Evolutionary conservation across 2,329 filamentous ascomycete genomes (phyloP).

Genomic region (Lasiodiplodia sp.): DNA sequence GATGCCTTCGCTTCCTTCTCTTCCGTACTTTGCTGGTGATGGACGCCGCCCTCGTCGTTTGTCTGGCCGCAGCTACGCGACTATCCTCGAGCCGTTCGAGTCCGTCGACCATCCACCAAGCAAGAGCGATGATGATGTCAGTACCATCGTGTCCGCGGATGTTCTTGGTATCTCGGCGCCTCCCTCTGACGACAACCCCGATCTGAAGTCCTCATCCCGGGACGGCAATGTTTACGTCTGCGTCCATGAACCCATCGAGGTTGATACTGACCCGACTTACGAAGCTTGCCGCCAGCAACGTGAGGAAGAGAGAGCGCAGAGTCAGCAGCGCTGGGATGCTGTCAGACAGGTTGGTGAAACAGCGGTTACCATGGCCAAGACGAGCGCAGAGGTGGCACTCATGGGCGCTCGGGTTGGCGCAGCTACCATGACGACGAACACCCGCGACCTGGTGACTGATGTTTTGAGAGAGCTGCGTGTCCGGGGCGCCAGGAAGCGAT

Average conservation of each 20-base stretch:
- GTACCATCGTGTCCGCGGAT: neutral
- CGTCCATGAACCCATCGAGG: neutral
- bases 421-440: neutral
- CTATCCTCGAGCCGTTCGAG: slow-evolving; percentile 4
- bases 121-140: neutral
- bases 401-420: neutral
- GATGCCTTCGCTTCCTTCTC: neutral
- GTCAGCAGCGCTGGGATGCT: neutral
- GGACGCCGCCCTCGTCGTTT: neutral
- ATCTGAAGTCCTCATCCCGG: neutral
- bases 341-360: neutral
- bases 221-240: neutral
- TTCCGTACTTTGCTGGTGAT: neutral
- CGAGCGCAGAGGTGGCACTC: neutral
- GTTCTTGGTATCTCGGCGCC: neutral
- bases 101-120: neutral
- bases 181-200: neutral
- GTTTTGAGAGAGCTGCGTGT: neutral
- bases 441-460: neutral
- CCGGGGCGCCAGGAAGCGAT: neutral
- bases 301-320: neutral
- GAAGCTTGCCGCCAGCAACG: neutral
- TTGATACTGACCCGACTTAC: neutral
- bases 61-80: neutral
- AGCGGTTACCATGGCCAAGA: neutral